Conservation (phyloP, 495 filamentous ascomycete genomes). For the Baudoinia panamericana region DNA sequence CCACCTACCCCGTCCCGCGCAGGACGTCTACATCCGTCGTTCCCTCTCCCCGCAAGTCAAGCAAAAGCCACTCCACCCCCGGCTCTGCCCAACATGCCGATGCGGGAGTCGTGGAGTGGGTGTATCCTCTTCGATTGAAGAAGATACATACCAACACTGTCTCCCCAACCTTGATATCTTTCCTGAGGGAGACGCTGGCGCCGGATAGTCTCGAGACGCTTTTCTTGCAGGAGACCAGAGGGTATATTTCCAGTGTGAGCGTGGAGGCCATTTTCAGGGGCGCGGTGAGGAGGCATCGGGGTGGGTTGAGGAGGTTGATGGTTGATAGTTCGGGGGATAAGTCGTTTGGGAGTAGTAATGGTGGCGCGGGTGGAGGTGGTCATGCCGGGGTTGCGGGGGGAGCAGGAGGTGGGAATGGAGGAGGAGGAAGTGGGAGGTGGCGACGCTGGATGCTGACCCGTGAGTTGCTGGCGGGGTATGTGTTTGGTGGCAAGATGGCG, state of each 20-base stretch:
- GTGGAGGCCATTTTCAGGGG: conserved; percentile 65
- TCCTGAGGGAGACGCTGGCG: conserved; percentile 72
- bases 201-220: conserved; percentile 77
- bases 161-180: conserved; percentile 63
- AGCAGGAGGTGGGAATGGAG: too few species aligned
- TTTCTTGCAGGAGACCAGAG: conserved; percentile 63
- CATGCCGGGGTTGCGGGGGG: too few species aligned
- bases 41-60: conserved; percentile 12
- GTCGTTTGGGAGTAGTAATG: too few species aligned
- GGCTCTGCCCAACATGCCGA: too few species aligned
- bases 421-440: too few species aligned
- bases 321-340: conserved; percentile 58
- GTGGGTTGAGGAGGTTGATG: conserved; percentile 63
- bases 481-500: conserved; percentile 73
- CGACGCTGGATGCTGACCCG: conserved; percentile 65
- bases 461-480: conserved; percentile 59
- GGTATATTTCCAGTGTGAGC: conserved; percentile 44
- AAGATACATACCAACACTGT: conserved; percentile 72
- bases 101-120: too few species aligned
- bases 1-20: conserved; percentile 11
- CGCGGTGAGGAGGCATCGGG: conserved; percentile 56
- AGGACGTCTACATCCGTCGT: conserved; percentile 21
- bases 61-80: conserved; percentile 10
- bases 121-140: conserved; percentile 64
- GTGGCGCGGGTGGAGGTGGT: too few species aligned